Conservation (phyloP, 208 protist genomes). For the Kentomonas sorsogonicus region DNA sequence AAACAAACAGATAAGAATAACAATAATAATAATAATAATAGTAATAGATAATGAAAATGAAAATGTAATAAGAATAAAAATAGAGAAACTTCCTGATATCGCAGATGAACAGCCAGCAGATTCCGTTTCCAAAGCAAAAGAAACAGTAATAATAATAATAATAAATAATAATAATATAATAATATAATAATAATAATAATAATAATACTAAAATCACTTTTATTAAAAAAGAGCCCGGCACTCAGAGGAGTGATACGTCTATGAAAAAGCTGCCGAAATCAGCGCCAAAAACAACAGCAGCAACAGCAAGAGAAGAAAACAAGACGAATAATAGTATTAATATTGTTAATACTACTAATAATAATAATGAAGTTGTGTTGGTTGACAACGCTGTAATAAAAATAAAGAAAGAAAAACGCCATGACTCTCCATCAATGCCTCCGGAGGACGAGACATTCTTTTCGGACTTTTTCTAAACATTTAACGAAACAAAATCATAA, state of each 20-base stretch:
- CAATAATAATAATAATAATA: conserved; percentile 4
- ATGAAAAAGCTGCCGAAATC: too few relatives aligned
- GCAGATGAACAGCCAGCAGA: too few relatives aligned
- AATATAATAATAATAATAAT: conserved; percentile 6
- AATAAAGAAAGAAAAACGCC: too few relatives aligned
- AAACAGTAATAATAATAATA: background rate
- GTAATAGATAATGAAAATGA: background rate
- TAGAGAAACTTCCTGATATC: background rate
- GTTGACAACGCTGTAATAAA: too few relatives aligned
- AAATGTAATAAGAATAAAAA: conserved; percentile 4
- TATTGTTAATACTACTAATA: background rate
- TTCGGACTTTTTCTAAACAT: conserved; percentile 2
- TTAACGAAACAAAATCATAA: background rate
- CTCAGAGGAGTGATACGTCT: too few relatives aligned
- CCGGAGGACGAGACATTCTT: background rate
- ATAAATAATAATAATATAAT: background rate
- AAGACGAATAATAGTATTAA: background rate
- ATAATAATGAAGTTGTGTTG: conserved; percentile 5
- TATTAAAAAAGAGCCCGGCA: too few relatives aligned
- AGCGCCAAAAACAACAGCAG: too few relatives aligned
- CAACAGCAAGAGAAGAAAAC: background rate
- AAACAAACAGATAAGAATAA: background rate
- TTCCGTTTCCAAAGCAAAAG: background rate
- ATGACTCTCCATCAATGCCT: background rate
- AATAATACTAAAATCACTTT: conserved; percentile 2